Evolutionary conservation across 2,329 filamentous ascomycete species (phyloP).

Genomic region (Fusarium gaditjirri): DNA sequence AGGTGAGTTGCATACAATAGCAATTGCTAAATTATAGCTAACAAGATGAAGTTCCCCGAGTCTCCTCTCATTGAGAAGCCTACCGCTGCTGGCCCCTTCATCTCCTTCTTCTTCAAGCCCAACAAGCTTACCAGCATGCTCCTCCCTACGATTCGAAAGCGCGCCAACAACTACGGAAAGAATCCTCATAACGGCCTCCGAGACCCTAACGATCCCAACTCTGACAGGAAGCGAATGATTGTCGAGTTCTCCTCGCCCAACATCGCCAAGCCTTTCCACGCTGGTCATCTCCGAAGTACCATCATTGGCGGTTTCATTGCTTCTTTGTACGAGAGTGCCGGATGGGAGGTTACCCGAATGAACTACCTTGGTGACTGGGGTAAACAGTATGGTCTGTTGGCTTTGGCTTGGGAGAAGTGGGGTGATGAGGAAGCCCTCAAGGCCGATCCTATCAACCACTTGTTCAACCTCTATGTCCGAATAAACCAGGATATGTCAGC

Average conservation of each 20-base stretch:
- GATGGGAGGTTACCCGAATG: conserved; percentile 79
- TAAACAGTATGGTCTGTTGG: conserved; percentile 52
- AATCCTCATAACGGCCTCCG: conserved; percentile 69
- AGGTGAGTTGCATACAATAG: conserved; percentile 55
- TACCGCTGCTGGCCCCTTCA: conserved; percentile 71
- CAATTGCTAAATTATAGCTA: background rate
- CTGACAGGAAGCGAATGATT: conserved; percentile 73
- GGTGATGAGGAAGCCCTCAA: conserved; percentile 77
- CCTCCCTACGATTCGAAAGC: conserved; percentile 74
- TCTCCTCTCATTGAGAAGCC: conserved; percentile 80
- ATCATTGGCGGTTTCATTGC: conserved; percentile 83
- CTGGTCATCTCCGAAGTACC: conserved; percentile 79
- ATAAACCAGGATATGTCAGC: conserved; percentile 75
- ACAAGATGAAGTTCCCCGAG: conserved; percentile 70
- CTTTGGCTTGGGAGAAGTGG: conserved; percentile 79
- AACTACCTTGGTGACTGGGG: conserved; percentile 60
- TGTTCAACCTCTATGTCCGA: conserved; percentile 84
- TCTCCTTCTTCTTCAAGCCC: conserved; percentile 85
- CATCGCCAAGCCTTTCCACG: conserved; percentile 87
- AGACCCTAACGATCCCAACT: conserved; percentile 68
- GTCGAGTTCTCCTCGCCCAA: conserved; percentile 89
- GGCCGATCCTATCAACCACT: conserved; percentile 81
- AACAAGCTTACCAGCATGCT: conserved; percentile 72
- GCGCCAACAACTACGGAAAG: conserved; percentile 61
- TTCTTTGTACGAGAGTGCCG: conserved; percentile 75